These are phyloP conservation scores for Linum usitatissimum DNA, from an alignment of 345 rosid genomes.

Conservation along the genomic window DNA sequence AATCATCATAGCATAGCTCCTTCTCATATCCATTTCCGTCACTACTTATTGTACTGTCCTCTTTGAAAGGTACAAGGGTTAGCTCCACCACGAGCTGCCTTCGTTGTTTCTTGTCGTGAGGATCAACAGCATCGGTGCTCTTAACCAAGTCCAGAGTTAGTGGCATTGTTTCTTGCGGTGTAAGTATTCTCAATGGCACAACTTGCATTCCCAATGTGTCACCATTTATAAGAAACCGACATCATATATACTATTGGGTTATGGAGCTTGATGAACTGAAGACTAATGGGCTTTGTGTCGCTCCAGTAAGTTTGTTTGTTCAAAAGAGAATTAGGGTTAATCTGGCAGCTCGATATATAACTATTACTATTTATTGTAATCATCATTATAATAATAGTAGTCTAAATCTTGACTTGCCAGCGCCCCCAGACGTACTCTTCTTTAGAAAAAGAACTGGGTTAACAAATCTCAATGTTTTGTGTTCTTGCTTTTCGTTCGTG, in stretches of 20 bases:
- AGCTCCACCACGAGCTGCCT: conserved; percentile 49
- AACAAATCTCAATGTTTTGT: no score
- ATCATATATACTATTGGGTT: neutral
- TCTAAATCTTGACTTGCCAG: no score
- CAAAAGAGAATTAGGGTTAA: no score
- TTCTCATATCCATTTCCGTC: conserved; percentile 21
- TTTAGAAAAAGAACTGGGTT: no score
- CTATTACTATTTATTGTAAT: no score
- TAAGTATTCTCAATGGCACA: conserved; percentile 41
- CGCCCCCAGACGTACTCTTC: no score
- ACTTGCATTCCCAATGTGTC: conserved; percentile 69
- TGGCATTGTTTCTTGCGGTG: conserved; percentile 34
- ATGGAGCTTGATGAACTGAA: no score
- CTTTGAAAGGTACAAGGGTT: conserved; percentile 53
- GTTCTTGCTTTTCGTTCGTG: no score
- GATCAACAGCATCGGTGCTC: conserved; percentile 35
- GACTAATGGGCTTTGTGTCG: no score
- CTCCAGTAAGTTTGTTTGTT: no score
- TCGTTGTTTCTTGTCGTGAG: conserved; percentile 41
- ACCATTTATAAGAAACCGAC: neutral
- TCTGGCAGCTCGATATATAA: no score
- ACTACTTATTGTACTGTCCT: conserved; percentile 33
- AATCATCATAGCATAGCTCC: conserved; percentile 27
- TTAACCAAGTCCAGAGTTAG: conserved; percentile 56
- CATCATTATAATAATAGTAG: no score